Conservation (phyloP, 495 filamentous ascomycete genomes). For the Recurvomyces mirabilis region DNA sequence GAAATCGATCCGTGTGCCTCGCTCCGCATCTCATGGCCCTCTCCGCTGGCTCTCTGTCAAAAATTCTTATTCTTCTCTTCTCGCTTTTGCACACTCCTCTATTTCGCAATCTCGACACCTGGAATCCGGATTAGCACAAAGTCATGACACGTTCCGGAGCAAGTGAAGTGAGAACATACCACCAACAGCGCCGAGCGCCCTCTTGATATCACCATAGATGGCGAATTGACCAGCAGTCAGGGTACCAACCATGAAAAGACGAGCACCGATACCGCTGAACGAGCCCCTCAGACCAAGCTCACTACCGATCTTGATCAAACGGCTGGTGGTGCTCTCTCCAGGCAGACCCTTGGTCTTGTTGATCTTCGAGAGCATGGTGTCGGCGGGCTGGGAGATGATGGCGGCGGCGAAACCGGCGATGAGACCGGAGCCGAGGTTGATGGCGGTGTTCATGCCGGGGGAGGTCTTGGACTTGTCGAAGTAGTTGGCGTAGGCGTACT, state of each 20-base stretch:
- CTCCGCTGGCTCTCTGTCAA: no score
- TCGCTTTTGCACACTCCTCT: constrained; percentile 4
- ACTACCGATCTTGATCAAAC: constrained; percentile 90
- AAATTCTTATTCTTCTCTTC: no score
- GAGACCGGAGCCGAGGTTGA: constrained; percentile 93
- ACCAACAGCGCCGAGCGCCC: constrained; percentile 51
- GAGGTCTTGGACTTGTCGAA: constrained; percentile 65
- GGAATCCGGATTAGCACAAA: no score
- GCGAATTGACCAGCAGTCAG: constrained; percentile 91
- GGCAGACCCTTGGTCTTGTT: constrained; percentile 98
- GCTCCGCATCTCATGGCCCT: no score
- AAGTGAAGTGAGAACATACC: no score
- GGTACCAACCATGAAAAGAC: constrained; percentile 76
- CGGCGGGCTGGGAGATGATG: constrained; percentile 91
- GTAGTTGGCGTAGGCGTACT: constrained; percentile 57
- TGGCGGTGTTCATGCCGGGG: constrained; percentile 62
- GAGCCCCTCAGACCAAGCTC: constrained; percentile 85
- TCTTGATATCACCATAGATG: constrained; percentile 75
- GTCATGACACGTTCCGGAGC: no score
- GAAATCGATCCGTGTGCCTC: no score
- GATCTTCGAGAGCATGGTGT: constrained; percentile 99
- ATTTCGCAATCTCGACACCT: constrained; percentile 64
- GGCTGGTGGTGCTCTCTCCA: constrained; percentile 82
- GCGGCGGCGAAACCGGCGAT: constrained; percentile 97
- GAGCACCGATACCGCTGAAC: constrained; percentile 85